phyloP scores from a whole-genome alignment of 208 protist species.

The Tetramitus jugosus region DNA sequence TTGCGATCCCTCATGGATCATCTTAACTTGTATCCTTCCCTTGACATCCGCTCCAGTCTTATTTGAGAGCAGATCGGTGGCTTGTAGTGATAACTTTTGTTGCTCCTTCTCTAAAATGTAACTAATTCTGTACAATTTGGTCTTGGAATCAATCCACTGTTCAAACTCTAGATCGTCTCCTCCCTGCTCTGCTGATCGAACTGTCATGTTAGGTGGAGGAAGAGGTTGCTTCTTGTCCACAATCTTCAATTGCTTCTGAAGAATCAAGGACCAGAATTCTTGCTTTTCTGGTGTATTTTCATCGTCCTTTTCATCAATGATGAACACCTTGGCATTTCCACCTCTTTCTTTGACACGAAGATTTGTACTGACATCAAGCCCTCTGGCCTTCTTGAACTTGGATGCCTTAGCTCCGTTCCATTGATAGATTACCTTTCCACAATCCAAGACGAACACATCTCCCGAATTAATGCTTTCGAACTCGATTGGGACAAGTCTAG shows the following conservation, averaged over 20 bases:
- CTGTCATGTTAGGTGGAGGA: neutral
- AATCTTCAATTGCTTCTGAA: neutral
- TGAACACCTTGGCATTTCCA: conserved; percentile 19
- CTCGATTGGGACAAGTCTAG: neutral
- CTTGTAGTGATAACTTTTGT: neutral
- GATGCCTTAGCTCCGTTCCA: conserved; percentile 23
- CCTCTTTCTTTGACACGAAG: conserved; percentile 21
- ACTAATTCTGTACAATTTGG: neutral
- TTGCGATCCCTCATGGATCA: neutral
- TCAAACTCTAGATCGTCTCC: neutral
- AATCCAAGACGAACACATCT: conserved; percentile 50
- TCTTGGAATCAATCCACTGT: neutral
- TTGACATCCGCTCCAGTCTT: neutral
- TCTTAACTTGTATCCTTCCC: neutral
- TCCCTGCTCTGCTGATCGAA: neutral
- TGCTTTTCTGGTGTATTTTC: neutral
- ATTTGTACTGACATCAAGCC: neutral
- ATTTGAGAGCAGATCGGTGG: neutral
- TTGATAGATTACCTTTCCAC: conserved; percentile 25
- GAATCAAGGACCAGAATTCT: neutral
- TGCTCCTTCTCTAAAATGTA: neutral
- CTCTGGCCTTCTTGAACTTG: conserved; percentile 9
- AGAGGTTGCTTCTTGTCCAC: neutral
- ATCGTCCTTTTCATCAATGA: conserved; percentile 22
- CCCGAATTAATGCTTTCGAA: conserved; percentile 27